These are phyloP conservation scores for Suhomyces maxii DNA, from an alignment of 1,139 yeast genomes.

Conservation along the genomic window DNA sequence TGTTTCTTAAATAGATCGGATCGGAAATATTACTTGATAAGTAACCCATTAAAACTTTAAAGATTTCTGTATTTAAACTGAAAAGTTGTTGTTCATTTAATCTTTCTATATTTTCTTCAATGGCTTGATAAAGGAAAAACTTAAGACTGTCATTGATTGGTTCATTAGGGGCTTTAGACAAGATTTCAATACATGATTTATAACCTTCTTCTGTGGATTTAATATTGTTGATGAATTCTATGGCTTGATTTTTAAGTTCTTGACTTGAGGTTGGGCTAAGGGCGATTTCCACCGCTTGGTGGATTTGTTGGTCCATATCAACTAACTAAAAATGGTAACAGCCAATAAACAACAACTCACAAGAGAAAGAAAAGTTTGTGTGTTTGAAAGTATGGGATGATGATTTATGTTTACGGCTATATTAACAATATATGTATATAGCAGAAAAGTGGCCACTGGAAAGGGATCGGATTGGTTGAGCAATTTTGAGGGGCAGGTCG, in stretches of 20 bases:
- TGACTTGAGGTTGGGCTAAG: conserved; percentile 75
- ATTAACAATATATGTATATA: no score
- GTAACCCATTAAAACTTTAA: conserved; percentile 36
- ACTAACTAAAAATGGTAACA: no score
- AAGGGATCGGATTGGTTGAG: neutral
- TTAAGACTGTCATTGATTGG: conserved; percentile 53
- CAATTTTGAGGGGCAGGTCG: neutral
- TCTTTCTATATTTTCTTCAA: conserved; percentile 61
- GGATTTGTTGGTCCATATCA: conserved; percentile 79
- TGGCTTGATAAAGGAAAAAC: conserved; percentile 81
- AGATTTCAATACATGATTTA: conserved; percentile 68
- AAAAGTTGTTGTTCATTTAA: conserved; percentile 46
- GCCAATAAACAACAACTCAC: no score
- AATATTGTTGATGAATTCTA: conserved; percentile 72
- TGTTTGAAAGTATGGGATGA: neutral
- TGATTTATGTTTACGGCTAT: neutral
- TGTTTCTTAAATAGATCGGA: conserved; percentile 71
- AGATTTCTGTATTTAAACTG: conserved; percentile 42
- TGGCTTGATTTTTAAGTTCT: conserved; percentile 75
- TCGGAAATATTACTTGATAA: conserved; percentile 41
- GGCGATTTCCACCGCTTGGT: conserved; percentile 91
- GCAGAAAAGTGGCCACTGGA: no score
- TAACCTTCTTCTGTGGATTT: conserved; percentile 79
- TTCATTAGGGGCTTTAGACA: conserved; percentile 32
- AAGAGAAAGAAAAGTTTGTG: neutral